These are phyloP conservation scores for Podospora comata DNA, from an alignment of 495 filamentous ascomycete species.

Conservation along the genomic window DNA sequence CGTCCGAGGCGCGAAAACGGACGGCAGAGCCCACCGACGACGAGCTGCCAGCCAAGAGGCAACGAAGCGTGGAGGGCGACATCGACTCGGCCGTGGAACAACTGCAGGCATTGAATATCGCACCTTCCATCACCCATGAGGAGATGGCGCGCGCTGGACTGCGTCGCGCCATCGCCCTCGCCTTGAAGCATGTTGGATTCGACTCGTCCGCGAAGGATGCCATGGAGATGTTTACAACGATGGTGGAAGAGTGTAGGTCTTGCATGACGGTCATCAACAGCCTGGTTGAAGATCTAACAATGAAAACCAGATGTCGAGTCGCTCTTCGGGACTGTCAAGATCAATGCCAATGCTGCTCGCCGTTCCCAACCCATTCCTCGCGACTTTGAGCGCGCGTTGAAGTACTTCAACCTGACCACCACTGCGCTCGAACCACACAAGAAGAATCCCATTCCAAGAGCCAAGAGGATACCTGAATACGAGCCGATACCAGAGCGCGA, in stretches of 20 bases:
- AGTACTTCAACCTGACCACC: slow-evolving; percentile 35
- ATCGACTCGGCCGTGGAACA: neutral
- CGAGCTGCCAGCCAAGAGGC: slow-evolving; percentile 31
- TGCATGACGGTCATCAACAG: neutral
- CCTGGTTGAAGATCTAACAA: neutral
- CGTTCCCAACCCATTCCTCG: slow-evolving; percentile 35
- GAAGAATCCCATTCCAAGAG: slow-evolving; percentile 38
- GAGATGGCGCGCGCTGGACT: slow-evolving; percentile 38
- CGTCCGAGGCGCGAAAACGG: slow-evolving; percentile 29
- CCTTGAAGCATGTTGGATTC: slow-evolving; percentile 43
- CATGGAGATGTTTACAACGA: slow-evolving; percentile 41
- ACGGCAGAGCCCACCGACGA: slow-evolving; percentile 24
- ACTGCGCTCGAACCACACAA: slow-evolving; percentile 39
- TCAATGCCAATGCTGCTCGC: slow-evolving; percentile 36
- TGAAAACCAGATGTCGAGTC: slow-evolving; percentile 33
- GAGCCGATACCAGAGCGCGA: slow-evolving; percentile 32
- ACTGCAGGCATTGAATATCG: neutral
- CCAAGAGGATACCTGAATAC: slow-evolving; percentile 31
- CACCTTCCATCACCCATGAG: slow-evolving; percentile 15
- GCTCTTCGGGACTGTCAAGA: slow-evolving; percentile 33
- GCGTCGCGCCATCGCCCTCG: slow-evolving; percentile 39
- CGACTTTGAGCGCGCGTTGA: slow-evolving; percentile 42
- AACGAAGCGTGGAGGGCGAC: slow-evolving; percentile 14
- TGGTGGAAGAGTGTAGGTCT: slow-evolving; percentile 40
- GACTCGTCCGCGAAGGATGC: slow-evolving; percentile 39